Evolutionary conservation across 352 stramenopile species (phyloP), one percentile per base, ranked within the genome.

Genomic region (Pythium vanterpoolii): DNA sequence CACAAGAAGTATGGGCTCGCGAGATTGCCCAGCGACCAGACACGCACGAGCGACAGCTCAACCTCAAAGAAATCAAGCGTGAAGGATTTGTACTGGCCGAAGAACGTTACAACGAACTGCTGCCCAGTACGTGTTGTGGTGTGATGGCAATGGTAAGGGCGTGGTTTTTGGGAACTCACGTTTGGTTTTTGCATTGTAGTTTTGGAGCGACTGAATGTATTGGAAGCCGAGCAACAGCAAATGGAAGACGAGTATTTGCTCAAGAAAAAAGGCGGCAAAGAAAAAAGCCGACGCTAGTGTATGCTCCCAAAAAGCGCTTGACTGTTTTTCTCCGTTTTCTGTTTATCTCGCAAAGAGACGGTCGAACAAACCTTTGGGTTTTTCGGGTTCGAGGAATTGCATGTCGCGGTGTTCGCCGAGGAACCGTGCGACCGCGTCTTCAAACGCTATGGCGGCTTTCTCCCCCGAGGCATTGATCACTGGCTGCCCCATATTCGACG

Each of bases 401-500:
- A 97, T 87, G 39, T 90, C 77, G 8, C 86, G 87, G 46, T 93
- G 68, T 39, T 96, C 86, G 23, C 90, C 90, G 27, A 97, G 73
- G 69, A 96, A 97, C 26, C 90, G 83, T 51, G 90, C 90, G 34
- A 97, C 90, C 13, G 90, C 93, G 61, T 97, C 88, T 33, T 92
- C 82, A 61, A 96, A 97, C 3, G 88, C 88, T 14, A 82, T 65
- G 4, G 86, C 77, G 24, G 88, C 77, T n/a, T 81, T 83, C 24
- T 95, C 83, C 8, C 72, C 77, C 34, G 80, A 67, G 1, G 79
- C 76, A 31, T 72, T 84, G 68, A 97, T 97, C 30, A 98, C 89
- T 4, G 92, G 92, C 62, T 95, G 90, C 21, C 92, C 92, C 71
- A 97, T 86, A 68, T 98, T 98, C 27, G 92, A 97, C 40, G 89